Conservation (phyloP, 148 eudicot species). For the Chenopodium quinoa region DNA sequence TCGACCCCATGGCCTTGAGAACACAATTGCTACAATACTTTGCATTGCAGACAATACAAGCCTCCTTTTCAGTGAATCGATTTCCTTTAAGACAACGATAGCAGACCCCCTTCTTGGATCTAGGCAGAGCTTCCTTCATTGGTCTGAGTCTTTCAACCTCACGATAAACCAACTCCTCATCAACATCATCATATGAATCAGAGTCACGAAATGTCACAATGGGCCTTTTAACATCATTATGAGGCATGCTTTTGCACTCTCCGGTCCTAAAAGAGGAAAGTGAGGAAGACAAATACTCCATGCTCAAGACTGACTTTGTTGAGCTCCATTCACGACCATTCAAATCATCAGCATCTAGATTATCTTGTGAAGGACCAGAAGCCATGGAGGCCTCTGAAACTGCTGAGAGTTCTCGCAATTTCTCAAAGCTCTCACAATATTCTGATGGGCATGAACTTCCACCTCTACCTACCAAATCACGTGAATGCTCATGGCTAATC, state of each 20-base stretch:
- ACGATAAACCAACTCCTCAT: conserved; percentile 38
- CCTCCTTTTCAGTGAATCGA: conserved; percentile 92
- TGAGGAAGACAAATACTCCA: conserved; percentile 76
- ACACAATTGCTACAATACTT: conserved; percentile 84
- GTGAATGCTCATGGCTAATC: conserved; percentile 51
- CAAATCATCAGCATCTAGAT: conserved; percentile 46
- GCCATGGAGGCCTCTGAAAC: conserved; percentile 41
- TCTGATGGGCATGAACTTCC: conserved; percentile 75
- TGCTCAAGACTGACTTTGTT: conserved; percentile 63
- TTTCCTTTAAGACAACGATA: conserved; percentile 83
- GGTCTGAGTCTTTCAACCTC: conserved; percentile 40
- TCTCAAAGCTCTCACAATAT: conserved; percentile 63
- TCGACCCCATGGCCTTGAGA: conserved; percentile 98
- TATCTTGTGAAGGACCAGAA: conserved; percentile 50
- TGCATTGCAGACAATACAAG: conserved; percentile 91
- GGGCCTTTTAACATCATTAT: conserved; percentile 44
- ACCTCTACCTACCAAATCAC: conserved; percentile 49
- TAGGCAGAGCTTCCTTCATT: conserved; percentile 52
- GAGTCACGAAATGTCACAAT: conserved; percentile 63
- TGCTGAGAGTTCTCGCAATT: conserved; percentile 62
- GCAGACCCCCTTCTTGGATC: conserved; percentile 76
- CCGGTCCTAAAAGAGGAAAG: conserved; percentile 69
- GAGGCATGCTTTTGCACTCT: conserved; percentile 57
- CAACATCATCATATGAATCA: conserved; percentile 51
- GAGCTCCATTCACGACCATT: conserved; percentile 68